Base-by-base conservation (phyloP, 371 early-diverging fungal genomes). In the Mucor velutinosus region DNA sequence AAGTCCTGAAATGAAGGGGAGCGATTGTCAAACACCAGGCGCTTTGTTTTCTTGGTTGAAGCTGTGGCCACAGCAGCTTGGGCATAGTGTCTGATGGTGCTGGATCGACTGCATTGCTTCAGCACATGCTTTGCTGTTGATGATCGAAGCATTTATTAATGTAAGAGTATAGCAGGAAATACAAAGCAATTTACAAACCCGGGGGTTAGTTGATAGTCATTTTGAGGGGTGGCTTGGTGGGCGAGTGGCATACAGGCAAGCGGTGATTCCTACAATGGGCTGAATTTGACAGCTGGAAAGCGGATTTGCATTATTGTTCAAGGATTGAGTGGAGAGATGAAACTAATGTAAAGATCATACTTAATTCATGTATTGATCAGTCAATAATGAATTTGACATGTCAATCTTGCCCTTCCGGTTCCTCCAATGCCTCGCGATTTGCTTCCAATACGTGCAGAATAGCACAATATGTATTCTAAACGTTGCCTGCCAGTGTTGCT, bases 1-100 rank as follows among this genome's bases (percentile, higher is more conserved):
- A 91, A 89, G 65, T 91, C 89, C 62, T 90, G 88, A 3, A 91
- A 78, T 0, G 89, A 88, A 14, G 90, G 90, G 1, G 87, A 82
- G 15, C 87, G 78, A 64, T 89, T 91, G 56, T 88, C 86, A 65
- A 91, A 89, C 25, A 91, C 81, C 25, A 91, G 69, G 59, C 84
- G 80, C 67, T 77, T 75, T 41, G 66, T 59, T 14, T 19, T 57
- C 14, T 45, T 49, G 62, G 39, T 60, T 3, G 21, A 17, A 55
- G 61, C 70, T 12, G 41, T 43, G 7, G 51, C 29, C 30, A n/a
- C 37, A 25, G 62, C 62, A 10, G 59, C 41, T 7, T 19, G 29
- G 11, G 43, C 43, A 29, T 29, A 55, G 33, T 15, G 37, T 10
- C 25, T 39, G n/a, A 41, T 41, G n/a, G 53, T 30, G 29, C 15